These are phyloP conservation scores for Lotus japonicus DNA, from an alignment of 306 rosid species.

Conservation along the genomic window DNA sequence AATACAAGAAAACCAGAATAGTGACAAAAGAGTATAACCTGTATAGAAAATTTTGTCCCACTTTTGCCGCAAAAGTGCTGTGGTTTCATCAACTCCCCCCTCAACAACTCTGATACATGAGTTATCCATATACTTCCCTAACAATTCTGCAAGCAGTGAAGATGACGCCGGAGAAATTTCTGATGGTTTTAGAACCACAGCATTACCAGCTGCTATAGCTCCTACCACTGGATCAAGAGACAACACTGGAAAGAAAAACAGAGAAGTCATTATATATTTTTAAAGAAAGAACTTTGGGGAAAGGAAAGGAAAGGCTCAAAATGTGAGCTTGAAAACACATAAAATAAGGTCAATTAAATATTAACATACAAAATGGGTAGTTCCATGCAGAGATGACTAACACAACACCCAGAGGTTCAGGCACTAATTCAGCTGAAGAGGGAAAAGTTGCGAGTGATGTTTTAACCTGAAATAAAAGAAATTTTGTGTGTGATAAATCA, in stretches of 20 bases:
- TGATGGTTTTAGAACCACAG: conserved; percentile 91
- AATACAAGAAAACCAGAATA: conserved; percentile 14
- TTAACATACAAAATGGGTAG: conserved; percentile 82
- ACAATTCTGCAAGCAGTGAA: conserved; percentile 55
- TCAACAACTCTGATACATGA: conserved; percentile 68
- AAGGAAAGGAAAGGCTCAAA: neutral
- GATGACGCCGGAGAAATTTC: conserved; percentile 84
- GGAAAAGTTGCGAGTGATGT: conserved; percentile 71
- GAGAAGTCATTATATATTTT: neutral
- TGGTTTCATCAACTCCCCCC: conserved; percentile 78
- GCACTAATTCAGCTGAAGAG: conserved; percentile 85
- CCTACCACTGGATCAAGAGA: conserved; percentile 89
- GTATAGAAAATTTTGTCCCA: conserved; percentile 97
- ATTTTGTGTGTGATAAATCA: neutral
- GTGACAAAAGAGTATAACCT: conserved; percentile 40
- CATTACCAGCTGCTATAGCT: conserved; percentile 95
- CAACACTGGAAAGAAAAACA: conserved; percentile 46
- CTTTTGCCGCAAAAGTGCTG: conserved; percentile 77
- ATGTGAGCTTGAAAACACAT: neutral
- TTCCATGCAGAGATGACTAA: conserved; percentile 88
- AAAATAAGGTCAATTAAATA: neutral
- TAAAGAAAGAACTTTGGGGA: neutral
- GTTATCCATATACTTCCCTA: conserved; percentile 63
- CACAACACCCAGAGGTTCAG: conserved; percentile 88
- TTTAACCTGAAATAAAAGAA: conserved; percentile 50